These are phyloP conservation scores for Prunella vulgaris DNA, from an alignment of 257 asterid genomes.

Conservation along the genomic window DNA sequence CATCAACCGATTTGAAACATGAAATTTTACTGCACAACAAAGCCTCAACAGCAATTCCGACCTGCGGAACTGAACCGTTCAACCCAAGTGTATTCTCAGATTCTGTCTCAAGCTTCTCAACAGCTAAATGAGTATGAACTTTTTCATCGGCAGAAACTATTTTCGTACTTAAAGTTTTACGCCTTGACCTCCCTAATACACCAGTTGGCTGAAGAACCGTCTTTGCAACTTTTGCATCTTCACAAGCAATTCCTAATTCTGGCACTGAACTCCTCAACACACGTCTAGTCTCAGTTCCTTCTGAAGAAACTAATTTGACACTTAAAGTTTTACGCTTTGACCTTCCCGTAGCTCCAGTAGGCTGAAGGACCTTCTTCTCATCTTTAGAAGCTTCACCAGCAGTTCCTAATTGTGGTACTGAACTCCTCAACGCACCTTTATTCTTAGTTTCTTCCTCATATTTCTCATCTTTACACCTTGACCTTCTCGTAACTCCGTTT, in stretches of 20 bases:
- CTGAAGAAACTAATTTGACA: not conserved
- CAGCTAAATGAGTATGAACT: not conserved
- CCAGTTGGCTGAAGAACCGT: slow-evolving; percentile 18
- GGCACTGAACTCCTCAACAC: not conserved
- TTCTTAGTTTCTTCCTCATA: slow-evolving; percentile 13
- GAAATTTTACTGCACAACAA: slow-evolving; percentile 16
- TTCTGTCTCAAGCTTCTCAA: slow-evolving; percentile 15
- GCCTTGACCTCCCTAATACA: slow-evolving; percentile 24
- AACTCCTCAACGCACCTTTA: not conserved
- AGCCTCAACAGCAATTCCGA: slow-evolving; percentile 16
- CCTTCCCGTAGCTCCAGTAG: slow-evolving; percentile 16
- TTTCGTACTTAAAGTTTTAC: not conserved
- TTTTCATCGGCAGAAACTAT: not conserved
- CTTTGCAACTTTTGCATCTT: slow-evolving; percentile 17
- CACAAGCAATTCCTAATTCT: slow-evolving; percentile 7
- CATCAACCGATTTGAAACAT: slow-evolving; percentile 3
- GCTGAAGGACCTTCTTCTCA: slow-evolving; percentile 16
- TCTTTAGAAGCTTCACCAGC: slow-evolving; percentile 20
- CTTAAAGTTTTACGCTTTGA: slow-evolving; percentile 19
- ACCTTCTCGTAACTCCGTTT: slow-evolving; percentile 18
- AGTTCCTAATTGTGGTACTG: not conserved
- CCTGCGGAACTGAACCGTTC: not conserved
- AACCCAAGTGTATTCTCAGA: not conserved
- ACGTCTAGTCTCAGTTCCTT: not conserved
- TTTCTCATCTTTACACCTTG: slow-evolving; percentile 20